Conservation (phyloP, 352 stramenopile species). For the Globisporangium apiculatum region DNA sequence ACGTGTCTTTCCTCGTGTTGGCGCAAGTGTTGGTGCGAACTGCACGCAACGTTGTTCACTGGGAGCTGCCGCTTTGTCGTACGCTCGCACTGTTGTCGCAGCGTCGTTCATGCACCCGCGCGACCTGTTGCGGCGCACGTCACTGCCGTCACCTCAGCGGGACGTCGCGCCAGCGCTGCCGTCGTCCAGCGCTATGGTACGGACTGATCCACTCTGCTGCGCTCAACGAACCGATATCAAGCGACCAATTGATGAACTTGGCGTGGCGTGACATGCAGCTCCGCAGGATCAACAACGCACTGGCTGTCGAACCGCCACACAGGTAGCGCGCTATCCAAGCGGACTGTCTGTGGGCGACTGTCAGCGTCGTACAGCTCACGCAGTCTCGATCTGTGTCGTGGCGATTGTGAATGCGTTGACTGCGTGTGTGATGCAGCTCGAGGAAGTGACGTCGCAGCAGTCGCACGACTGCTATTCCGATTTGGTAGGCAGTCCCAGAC, state of each 20-base stretch:
- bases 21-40: neutral
- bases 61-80: too few species aligned
- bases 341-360: neutral
- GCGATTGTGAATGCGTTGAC: neutral
- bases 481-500: too few species aligned
- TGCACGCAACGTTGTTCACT: too few species aligned
- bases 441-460: conserved; percentile 14
- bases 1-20: neutral
- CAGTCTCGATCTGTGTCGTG: neutral
- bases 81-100: neutral
- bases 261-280: conserved; percentile 21
- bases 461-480: too few species aligned
- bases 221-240: too few species aligned
- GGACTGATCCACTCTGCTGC: neutral
- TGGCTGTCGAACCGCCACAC: conserved; percentile 26
- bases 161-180: conserved; percentile 19
- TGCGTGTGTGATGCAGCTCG: conserved; percentile 4
- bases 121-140: conserved; percentile 38
- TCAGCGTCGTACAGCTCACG: too few species aligned
- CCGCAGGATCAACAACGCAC: conserved; percentile 46
- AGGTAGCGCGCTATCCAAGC: conserved; percentile 24
- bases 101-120: conserved; percentile 22
- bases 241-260: neutral
- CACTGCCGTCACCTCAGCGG: conserved; percentile 25
- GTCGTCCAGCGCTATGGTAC: conserved; percentile 60